Percentiles rank a stretch among this genome's conserved stretches.
Evolutionary conservation across 257 asterid species (phyloP).

Genomic region (Eucommia ulmoides): DNA sequence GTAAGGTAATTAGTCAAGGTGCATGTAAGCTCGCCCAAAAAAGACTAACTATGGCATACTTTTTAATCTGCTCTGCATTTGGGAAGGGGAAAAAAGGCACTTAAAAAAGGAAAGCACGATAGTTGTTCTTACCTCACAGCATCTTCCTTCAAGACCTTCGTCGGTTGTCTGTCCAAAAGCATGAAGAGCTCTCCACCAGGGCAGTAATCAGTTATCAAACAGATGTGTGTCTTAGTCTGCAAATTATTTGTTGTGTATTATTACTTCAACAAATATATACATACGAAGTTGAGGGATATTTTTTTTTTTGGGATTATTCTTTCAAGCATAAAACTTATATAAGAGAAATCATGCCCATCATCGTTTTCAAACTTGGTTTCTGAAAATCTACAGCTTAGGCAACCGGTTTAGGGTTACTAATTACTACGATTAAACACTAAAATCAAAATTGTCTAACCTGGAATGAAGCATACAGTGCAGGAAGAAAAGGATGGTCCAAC

Average conservation of each 20-base stretch:
- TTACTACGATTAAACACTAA: too few relatives aligned
- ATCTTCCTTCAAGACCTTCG: conserved; percentile 79
- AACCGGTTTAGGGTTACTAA: too few relatives aligned
- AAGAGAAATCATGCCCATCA: neutral
- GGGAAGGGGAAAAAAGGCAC: too few relatives aligned
- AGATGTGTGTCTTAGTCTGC: conserved; percentile 90
- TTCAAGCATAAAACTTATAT: neutral
- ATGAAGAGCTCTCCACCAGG: conserved; percentile 93
- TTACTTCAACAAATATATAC: too few relatives aligned
- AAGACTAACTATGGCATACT: too few relatives aligned
- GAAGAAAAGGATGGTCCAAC: conserved; percentile 99
- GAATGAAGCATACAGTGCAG: conserved; percentile 95
- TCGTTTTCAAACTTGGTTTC: neutral
- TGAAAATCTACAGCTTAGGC: too few relatives aligned
- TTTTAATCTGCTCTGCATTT: too few relatives aligned
- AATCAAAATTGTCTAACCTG: conserved; percentile 64
- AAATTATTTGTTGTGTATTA: conserved; percentile 9
- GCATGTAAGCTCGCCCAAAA: too few relatives aligned
- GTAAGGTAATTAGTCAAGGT: too few relatives aligned
- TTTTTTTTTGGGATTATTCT: too few relatives aligned
- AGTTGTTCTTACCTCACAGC: conserved; percentile 51
- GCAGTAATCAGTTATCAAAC: conserved; percentile 84
- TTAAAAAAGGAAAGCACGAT: neutral
- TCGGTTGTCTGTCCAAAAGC: conserved; percentile 76
- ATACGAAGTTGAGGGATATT: too few relatives aligned